These are phyloP conservation scores for Xylaria telfairii DNA, from an alignment of 495 filamentous ascomycete genomes.

Conservation along the genomic window DNA sequence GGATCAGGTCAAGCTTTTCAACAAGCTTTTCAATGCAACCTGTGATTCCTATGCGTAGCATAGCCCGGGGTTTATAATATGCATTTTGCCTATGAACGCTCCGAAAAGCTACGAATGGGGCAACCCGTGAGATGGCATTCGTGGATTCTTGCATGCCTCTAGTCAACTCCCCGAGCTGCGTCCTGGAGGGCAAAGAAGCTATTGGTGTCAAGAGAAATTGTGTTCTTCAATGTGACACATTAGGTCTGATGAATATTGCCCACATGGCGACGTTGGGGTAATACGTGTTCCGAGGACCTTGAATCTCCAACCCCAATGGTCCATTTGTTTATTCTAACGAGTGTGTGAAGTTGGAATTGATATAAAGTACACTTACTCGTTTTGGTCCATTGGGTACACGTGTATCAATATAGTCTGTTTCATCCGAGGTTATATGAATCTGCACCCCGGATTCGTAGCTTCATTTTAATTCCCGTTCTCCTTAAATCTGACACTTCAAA, in stretches of 20 bases:
- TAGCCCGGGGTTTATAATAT: constrained; percentile 27
- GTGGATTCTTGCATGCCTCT: constrained; percentile 15
- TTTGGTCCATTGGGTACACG: constrained; percentile 19
- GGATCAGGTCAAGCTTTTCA: constrained; percentile 18
- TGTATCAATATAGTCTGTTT: constrained; percentile 13
- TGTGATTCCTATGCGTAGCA: constrained; percentile 13
- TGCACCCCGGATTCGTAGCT: constrained; percentile 15
- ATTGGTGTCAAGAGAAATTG: neutral
- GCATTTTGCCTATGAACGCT: constrained; percentile 27
- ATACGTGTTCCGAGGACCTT: neutral
- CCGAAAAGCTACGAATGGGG: constrained; percentile 21
- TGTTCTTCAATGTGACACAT: neutral
- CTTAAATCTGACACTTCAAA: neutral
- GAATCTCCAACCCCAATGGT: neutral
- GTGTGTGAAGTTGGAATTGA: neutral
- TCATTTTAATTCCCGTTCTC: neutral
- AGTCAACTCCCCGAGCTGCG: neutral
- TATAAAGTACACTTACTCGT: constrained; percentile 6
- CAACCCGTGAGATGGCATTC: constrained; percentile 5
- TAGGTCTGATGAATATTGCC: neutral
- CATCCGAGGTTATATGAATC: neutral
- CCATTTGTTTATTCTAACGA: neutral
- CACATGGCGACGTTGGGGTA: neutral
- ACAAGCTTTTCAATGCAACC: constrained; percentile 20
- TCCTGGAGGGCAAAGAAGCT: neutral